Evolutionary conservation across 352 stramenopile genomes (phyloP), one percentile per base, ranked within the genome.

Genomic region (Saprolegnia diclina): DNA sequence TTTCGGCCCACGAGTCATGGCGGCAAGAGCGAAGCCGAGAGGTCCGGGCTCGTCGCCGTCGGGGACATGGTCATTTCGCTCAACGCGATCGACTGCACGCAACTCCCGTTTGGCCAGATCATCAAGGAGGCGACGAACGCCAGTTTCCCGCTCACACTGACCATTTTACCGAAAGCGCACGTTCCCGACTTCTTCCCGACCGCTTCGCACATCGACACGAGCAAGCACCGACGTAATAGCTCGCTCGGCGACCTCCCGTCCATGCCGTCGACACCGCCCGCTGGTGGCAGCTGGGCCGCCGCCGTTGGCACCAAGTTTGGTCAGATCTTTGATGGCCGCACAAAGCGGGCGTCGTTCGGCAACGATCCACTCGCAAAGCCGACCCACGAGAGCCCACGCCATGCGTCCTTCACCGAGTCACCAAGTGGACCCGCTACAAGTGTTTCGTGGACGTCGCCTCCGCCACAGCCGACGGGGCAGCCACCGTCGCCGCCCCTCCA

Each of bases 41-140:
- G 29, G 35, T 54, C 37, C 42, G 57, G 57, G 5, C 37, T 54
- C 19, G 57, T 66, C 18, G 37, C 48, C 21, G 21, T 66, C 29
- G 57, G 57, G 0, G 57, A 66, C 40, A 24, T 66, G 35, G 40
- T 66, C 29, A 24, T 66, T 13, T 53, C 40, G 21, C 57, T 66
- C 42, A 66, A 66, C 40, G 40, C 52, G 9, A 42, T 66, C 40
- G 57, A 66, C 38, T 66, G 57, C 26, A 66, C 57, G 37, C 7
- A 54, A 6, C 57, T 66, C 21, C 57, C 57, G 10, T 66, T 66
- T 21, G 21, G 26, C n/a, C 38, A 55, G 22, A 55, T 66, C 40
- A 50, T 66, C 42, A 21, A 42, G 9, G 57, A 66, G 32, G 57
- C 57, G 1, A 66, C 52, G 26, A 55, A 66, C 44, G 57, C 57